A percentile compares a stretch with the other conserved stretches of the same genome.
These are phyloP conservation scores for Beauveria scarabaeidicola DNA, from an alignment of 2,329 filamentous ascomycete species.

Conservation along the genomic window DNA sequence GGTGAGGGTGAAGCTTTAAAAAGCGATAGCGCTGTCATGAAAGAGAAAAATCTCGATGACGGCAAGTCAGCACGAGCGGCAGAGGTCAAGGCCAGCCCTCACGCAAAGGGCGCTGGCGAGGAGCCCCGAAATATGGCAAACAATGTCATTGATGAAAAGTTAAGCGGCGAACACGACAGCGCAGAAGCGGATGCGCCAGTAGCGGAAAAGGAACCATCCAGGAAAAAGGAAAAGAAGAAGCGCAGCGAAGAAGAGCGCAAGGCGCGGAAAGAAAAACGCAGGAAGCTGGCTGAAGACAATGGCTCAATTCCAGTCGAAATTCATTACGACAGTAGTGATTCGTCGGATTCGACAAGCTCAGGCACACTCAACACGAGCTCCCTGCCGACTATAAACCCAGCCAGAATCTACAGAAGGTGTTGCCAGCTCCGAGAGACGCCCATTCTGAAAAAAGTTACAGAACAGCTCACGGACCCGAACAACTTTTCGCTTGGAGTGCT, in stretches of 20 bases:
- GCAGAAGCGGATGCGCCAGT: conserved; percentile 23
- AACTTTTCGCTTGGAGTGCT: conserved; percentile 68
- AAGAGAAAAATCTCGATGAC: conserved; percentile 25
- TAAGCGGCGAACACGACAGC: neutral
- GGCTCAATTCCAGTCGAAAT: conserved; percentile 81
- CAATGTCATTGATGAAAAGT: neutral
- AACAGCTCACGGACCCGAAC: conserved; percentile 69
- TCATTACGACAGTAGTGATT: conserved; percentile 60
- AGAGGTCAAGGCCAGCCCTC: neutral
- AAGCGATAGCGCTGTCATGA: conserved; percentile 52
- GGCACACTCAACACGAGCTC: conserved; percentile 20
- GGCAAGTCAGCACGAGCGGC: conserved; percentile 7
- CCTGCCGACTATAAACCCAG: conserved; percentile 77
- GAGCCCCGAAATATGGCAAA: neutral
- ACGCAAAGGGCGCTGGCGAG: neutral
- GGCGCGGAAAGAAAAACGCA: conserved; percentile 82
- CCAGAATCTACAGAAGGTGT: conserved; percentile 86
- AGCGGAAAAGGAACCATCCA: conserved; percentile 35
- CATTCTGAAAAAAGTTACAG: conserved; percentile 83
- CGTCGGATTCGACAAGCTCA: conserved; percentile 25
- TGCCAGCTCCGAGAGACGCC: conserved; percentile 90
- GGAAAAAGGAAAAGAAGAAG: conserved; percentile 95
- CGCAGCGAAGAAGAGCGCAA: conserved; percentile 87
- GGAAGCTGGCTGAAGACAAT: conserved; percentile 77
- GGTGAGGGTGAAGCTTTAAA: conserved; percentile 70